A percentile compares a stretch with the other conserved stretches of the same genome.
These are phyloP conservation scores for Trypanosomatidae sp. DNA, from an alignment of 208 protist genomes.

Conservation along the genomic window DNA sequence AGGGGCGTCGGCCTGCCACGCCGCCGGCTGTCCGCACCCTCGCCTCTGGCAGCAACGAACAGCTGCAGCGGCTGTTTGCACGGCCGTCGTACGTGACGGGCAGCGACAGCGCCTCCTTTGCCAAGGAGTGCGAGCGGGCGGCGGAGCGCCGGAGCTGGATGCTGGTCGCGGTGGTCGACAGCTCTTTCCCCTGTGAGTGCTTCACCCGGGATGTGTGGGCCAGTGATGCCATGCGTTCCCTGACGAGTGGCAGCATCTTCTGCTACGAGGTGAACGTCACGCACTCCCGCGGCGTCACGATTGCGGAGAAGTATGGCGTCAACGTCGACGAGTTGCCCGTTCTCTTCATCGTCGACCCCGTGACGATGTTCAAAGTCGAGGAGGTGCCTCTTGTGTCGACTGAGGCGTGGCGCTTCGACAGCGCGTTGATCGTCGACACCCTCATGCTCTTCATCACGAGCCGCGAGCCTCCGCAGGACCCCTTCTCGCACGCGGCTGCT, in stretches of 20 bases:
- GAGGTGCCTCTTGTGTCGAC: constrained; percentile 27
- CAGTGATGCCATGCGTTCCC: constrained; percentile 33
- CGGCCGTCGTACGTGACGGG: constrained; percentile 52
- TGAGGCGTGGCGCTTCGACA: constrained; percentile 32
- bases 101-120: constrained; percentile 27
- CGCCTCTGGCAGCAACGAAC: constrained; percentile 14
- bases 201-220: constrained; percentile 78
- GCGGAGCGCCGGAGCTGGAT: constrained; percentile 54
- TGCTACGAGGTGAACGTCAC: constrained; percentile 56
- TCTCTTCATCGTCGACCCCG: constrained; percentile 68
- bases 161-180: constrained; percentile 50
- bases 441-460: constrained; percentile 43
- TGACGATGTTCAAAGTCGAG: constrained; percentile 49
- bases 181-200: constrained; percentile 56
- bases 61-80: constrained; percentile 36
- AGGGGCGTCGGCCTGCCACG: constrained; percentile 14
- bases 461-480: constrained; percentile 34
- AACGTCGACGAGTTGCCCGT: constrained; percentile 28
- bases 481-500: constrained; percentile 9
- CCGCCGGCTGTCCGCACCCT: constrained; percentile 14
- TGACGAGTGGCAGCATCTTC: constrained; percentile 40
- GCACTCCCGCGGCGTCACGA: constrained; percentile 29
- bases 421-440: constrained; percentile 38
- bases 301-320: constrained; percentile 50
- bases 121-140: constrained; percentile 42